These are phyloP conservation scores for Biancaea sappan DNA, from an alignment of 306 rosid genomes.

Conservation along the genomic window DNA sequence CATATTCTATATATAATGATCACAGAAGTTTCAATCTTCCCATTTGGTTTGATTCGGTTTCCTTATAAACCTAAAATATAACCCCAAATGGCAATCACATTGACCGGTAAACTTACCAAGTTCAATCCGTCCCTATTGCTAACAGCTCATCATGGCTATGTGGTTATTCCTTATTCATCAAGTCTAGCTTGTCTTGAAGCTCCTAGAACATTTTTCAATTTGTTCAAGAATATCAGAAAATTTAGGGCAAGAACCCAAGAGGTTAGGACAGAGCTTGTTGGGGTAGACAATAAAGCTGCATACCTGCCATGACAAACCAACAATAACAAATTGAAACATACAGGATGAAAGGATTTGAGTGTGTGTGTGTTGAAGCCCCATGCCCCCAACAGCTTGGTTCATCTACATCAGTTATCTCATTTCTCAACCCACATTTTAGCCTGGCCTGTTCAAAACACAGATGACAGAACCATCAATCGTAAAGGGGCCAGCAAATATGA, in stretches of 20 bases:
- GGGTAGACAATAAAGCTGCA: constrained; percentile 77
- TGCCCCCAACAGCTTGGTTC: constrained; percentile 99
- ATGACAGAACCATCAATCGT: too few species aligned
- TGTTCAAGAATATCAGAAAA: constrained; percentile 27
- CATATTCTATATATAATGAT: too few species aligned
- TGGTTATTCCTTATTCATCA: constrained; percentile 65
- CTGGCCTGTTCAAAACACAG: too few species aligned
- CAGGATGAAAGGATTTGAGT: not conserved
- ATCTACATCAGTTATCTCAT: constrained; percentile 83
- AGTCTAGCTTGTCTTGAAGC: constrained; percentile 69
- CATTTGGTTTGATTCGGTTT: too few species aligned
- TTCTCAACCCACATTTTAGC: constrained; percentile 79
- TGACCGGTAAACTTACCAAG: constrained; percentile 35
- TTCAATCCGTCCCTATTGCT: constrained; percentile 20
- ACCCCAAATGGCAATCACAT: not conserved
- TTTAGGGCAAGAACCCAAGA: not conserved
- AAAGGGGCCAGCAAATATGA: constrained; percentile 10
- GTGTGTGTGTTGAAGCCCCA: too few species aligned
- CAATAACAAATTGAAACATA: constrained; percentile 22
- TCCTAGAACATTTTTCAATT: constrained; percentile 54
- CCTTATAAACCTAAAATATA: too few species aligned
- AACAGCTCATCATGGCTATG: constrained; percentile 75
- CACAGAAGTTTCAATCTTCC: too few species aligned
- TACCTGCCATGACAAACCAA: constrained; percentile 60
- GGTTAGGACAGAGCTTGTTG: constrained; percentile 31